Base-by-base conservation (phyloP, 2,329 filamentous ascomycete species). In the Colletotrichum phormii region DNA sequence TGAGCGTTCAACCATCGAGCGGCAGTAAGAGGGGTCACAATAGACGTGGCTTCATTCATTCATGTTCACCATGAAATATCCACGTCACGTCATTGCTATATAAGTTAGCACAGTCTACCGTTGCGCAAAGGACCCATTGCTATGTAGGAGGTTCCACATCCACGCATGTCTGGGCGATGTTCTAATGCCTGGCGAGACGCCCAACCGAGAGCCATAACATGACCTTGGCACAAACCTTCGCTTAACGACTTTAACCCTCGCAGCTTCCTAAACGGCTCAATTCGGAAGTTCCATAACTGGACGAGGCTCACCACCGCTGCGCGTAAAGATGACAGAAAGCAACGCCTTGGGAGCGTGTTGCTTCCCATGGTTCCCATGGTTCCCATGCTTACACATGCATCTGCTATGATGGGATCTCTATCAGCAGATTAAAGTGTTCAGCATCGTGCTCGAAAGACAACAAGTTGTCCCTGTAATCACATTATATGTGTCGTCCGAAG, bases 141-240 rank as follows among this genome's bases (percentile, higher is more conserved):
- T 26, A 6, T 68, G 59, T 58, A 64, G 69, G 68, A 61, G 57
- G 68, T 60, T 72, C 53, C 53, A n/a, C 42, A 46, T 18, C 2
- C 59, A 51, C 15, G 24, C 9, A 53, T 42, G 49, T 18, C 18
- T 26, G 13, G 49, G 18, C 12, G 13, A 62, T 7, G 8, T 54
- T 46, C 35, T 42, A 42, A 13, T 42, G 29, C 64, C 59, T 68
- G 64, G 69, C 64, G 8, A 6, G 9, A 15, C 33, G 37, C 58
- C 22, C 12, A 29, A 35, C 26, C 9, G 24, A 51, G 57, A 63
- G 31, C 11, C 26, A 37, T 37, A 22, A 15, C 22, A 18, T 22
- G 13, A 35, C 53, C 57, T 67, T 62, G 63, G 46, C 57, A 37
- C 3, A 6, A n/a, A 31, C 18, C 15, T 42, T 70, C 54, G 37